Conservation (phyloP, 1,139 yeast species). For the Yamadazyma blattariae region DNA sequence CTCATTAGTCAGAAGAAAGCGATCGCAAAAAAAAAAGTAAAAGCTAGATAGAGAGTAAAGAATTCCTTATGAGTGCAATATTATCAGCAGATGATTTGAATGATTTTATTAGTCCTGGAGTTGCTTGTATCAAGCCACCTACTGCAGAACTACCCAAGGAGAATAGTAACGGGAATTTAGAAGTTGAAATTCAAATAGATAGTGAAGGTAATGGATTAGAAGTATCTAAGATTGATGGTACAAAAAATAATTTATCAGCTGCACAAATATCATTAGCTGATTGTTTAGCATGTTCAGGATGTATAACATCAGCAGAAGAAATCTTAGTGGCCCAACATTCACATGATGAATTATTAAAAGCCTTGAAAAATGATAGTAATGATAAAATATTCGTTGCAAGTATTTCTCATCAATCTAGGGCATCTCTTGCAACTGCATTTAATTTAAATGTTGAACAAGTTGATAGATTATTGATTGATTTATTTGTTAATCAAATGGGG, state of each 20-base stretch:
- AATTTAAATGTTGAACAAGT: conserved; percentile 49
- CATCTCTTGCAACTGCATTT: conserved; percentile 74
- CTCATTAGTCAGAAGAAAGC: conserved; percentile 4
- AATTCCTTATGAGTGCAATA: conserved; percentile 68
- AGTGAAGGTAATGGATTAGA: conserved; percentile 68
- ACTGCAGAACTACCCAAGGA: conserved; percentile 7
- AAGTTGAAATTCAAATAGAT: conserved; percentile 65
- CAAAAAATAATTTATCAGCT: conserved; percentile 52
- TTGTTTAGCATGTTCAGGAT: conserved; percentile 96
- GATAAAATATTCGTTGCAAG: conserved; percentile 62
- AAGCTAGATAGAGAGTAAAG: neutral
- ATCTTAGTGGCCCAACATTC: conserved; percentile 89
- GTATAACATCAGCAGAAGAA: conserved; percentile 95
- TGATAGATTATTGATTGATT: conserved; percentile 58
- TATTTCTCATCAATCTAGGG: conserved; percentile 82
- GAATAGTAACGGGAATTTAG: conserved; percentile 20
- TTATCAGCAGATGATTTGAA: conserved; percentile 87
- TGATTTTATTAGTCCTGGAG: conserved; percentile 92
- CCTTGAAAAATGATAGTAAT: conserved; percentile 29
- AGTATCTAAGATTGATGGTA: conserved; percentile 58
- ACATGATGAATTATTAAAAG: conserved; percentile 70
- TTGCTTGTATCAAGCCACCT: conserved; percentile 81
- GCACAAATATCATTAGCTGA: conserved; percentile 91
- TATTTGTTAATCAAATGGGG: conserved; percentile 62
- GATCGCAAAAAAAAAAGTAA: conserved; percentile 1